Evolutionary conservation across 345 rosid genomes (phyloP), one percentile per base, ranked within the genome.

Genomic region (Jatropha curcas): DNA sequence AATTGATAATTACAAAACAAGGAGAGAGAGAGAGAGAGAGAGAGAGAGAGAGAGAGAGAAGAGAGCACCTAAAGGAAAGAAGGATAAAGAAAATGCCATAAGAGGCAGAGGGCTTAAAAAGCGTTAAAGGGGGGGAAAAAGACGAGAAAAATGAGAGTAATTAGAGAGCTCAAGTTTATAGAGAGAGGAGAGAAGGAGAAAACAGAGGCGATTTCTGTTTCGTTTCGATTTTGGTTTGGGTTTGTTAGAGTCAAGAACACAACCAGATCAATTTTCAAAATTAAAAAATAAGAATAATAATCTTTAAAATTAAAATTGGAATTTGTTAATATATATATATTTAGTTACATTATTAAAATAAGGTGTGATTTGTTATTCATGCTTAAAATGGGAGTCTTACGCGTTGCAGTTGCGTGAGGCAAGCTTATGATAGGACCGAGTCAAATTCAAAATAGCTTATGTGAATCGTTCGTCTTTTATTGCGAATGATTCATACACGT

Each of bases 41-140:
- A 27, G 33, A 68, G 70, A 39, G 62, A 34, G 67, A 64, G 45
- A 51, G 19, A 19, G 41, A 20, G 39, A 41, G 33, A 13, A 46
- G 39, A 43, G 16, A 60, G 25, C 31, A 81, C 80, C 79, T 62
- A 59, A 68, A 56, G 65, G 25, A 28, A 46, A 45, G 34, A 61
- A 74, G 46, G 30, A 59, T 60, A 60, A 73, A 64, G 37, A 71
- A 71, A 75, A 79, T 66, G 81, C 70, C 76, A 81, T 67, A 72
- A 10, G 31, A 35, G n/a, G 24, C 69, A 24, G 13, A 53, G 9
- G 9, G 33, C n/a, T 55, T 25, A 55, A 70, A 71, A 65, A 50
- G 46, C 70, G 58, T 30, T 39, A 31, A 31, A 57, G 35, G 10
- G 41, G 39, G n/a, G n/a, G n/a, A 41, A 59, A 11, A 45, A 25